Evolutionary conservation across 164 flowering plant species (phyloP).

Genomic region (Vitis rupestris): DNA sequence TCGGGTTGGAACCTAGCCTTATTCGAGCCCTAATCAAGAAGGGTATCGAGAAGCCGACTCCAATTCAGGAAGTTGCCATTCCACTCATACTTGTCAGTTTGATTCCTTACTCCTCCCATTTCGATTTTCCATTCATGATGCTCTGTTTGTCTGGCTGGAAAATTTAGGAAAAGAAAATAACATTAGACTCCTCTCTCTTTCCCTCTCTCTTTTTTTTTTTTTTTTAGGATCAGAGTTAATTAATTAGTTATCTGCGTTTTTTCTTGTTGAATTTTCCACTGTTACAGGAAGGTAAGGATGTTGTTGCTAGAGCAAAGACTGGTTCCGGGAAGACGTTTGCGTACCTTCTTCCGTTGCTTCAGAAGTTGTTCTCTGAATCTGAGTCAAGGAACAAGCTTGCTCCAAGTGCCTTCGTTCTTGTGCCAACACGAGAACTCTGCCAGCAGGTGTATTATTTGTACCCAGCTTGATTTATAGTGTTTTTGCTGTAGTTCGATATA

Average conservation of each 20-base stretch:
- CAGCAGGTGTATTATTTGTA: slow-evolving; percentile 53
- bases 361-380: slow-evolving; percentile 63
- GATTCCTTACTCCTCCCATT: background rate
- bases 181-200: no score
- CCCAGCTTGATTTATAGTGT: background rate
- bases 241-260: background rate
- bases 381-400: slow-evolving; percentile 41
- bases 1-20: slow-evolving; percentile 80
- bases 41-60: slow-evolving; percentile 67
- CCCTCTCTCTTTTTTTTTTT: background rate
- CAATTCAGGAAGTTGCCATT: slow-evolving; percentile 71
- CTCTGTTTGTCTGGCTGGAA: background rate
- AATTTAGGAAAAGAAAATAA: slow-evolving; percentile 2
- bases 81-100: slow-evolving; percentile 69
- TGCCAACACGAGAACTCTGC: slow-evolving; percentile 85
- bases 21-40: slow-evolving; percentile 75
- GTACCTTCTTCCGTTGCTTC: slow-evolving; percentile 87
- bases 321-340: slow-evolving; percentile 98
- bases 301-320: slow-evolving; percentile 89
- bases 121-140: background rate
- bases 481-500: background rate
- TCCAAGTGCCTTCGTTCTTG: slow-evolving; percentile 70
- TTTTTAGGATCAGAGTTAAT: background rate
- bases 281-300: slow-evolving; percentile 86
- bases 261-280: background rate